These are phyloP conservation scores for Capsella rubella DNA, from an alignment of 441 rosid species.

Conservation along the genomic window DNA sequence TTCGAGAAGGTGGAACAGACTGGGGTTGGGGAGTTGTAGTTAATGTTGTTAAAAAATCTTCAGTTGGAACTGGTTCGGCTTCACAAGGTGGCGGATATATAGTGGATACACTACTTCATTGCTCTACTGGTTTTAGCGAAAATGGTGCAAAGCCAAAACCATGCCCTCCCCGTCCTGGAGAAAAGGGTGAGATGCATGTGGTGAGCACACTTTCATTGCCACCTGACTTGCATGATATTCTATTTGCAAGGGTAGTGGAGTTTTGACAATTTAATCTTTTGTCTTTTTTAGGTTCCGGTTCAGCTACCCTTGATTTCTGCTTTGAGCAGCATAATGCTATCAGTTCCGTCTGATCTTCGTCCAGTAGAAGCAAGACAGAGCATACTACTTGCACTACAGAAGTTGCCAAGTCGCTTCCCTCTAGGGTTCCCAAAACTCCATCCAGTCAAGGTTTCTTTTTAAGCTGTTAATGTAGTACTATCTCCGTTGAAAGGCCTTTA, in stretches of 20 bases:
- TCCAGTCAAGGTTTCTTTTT: slow-evolving; percentile 73
- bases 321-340: slow-evolving; percentile 78
- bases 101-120: slow-evolving; percentile 94
- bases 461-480: slow-evolving; percentile 7
- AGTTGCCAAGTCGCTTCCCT: slow-evolving; percentile 82
- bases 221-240: slow-evolving; percentile 22
- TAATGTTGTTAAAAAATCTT: slow-evolving; percentile 83
- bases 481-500: slow-evolving; percentile 3
- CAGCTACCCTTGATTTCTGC: slow-evolving; percentile 89
- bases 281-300: slow-evolving; percentile 79
- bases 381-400: slow-evolving; percentile 87
- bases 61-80: slow-evolving; percentile 62
- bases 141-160: slow-evolving; percentile 93
- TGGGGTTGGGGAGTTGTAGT: slow-evolving; percentile 99
- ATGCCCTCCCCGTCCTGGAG: slow-evolving; percentile 90
- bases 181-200: slow-evolving; percentile 99
- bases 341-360: slow-evolving; percentile 90
- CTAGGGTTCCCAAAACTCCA: slow-evolving; percentile 96
- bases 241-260: slow-evolving; percentile 26
- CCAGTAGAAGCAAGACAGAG: slow-evolving; percentile 97
- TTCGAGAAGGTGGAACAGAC: slow-evolving; percentile 95
- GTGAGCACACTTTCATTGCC: slow-evolving; percentile 57
- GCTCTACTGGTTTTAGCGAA: slow-evolving; percentile 89
- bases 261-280: slow-evolving; percentile 42
- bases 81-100: slow-evolving; percentile 77